Percentiles rank a stretch among this genome's conserved stretches.
Evolutionary conservation across 73 alveolate species (phyloP).

Genomic region (Paramecium tetraurelia): DNA sequence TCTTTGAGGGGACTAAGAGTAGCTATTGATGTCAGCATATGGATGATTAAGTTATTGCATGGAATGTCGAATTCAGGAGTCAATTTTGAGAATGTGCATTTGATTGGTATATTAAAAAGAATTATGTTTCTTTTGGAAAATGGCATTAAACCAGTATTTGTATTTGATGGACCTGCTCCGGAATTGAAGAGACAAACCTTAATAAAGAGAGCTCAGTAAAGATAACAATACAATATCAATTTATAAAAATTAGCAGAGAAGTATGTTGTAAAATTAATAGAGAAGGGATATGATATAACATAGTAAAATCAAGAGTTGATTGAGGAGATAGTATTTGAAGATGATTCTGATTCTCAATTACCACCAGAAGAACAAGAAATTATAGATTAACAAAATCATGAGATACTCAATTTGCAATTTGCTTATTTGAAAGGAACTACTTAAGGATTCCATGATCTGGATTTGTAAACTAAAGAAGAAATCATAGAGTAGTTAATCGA

Average conservation of each 20-base stretch:
- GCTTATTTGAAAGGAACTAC: not conserved
- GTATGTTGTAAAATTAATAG: not conserved
- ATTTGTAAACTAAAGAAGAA: constrained; percentile 22
- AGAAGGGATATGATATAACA: not conserved
- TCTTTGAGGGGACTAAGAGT: constrained; percentile 73
- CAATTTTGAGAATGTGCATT: constrained; percentile 46
- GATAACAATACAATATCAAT: constrained; percentile 55
- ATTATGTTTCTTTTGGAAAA: constrained; percentile 70
- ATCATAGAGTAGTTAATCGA: not conserved
- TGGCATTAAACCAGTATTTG: constrained; percentile 86
- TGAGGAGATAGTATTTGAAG: not conserved
- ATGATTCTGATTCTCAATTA: not conserved
- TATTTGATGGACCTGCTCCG: constrained; percentile 85
- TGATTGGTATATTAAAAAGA: constrained; percentile 79
- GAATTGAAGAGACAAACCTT: constrained; percentile 69
- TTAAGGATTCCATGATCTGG: not conserved
- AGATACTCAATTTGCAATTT: not conserved
- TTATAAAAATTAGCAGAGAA: constrained; percentile 38
- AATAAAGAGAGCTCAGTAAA: constrained; percentile 55
- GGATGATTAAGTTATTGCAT: constrained; percentile 76
- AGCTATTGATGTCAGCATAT: constrained; percentile 82
- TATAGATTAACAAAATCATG: not conserved
- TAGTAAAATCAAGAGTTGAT: not conserved
- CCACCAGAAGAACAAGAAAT: constrained; percentile 38
- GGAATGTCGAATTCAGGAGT: constrained; percentile 57